A percentile compares a stretch with the other conserved stretches of the same genome.
These are phyloP conservation scores for Populus simonii DNA, from an alignment of 345 rosid genomes.

Conservation along the genomic window DNA sequence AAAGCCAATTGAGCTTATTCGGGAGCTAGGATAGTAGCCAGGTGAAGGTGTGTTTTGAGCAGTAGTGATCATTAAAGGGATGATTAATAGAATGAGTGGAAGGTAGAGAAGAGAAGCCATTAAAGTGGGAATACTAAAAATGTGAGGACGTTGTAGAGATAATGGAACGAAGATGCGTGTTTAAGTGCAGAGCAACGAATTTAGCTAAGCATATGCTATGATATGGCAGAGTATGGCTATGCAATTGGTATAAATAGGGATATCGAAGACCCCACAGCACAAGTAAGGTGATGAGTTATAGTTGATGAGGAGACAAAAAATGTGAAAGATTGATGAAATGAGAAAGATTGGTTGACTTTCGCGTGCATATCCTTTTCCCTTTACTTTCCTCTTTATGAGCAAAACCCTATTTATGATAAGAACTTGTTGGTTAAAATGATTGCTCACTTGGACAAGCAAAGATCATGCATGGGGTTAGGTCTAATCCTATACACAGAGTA, in stretches of 20 bases:
- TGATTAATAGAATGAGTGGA: conserved; percentile 18
- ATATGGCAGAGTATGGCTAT: conserved; percentile 20
- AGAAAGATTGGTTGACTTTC: conserved; percentile 9
- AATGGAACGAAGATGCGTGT: background rate
- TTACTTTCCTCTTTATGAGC: background rate
- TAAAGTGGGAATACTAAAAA: conserved; percentile 1
- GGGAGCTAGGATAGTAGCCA: conserved; percentile 73
- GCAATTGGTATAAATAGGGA: conserved; percentile 42
- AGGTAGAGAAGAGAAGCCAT: conserved; percentile 43
- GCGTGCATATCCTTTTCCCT: background rate
- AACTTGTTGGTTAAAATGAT: conserved; percentile 9
- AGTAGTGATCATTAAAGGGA: conserved; percentile 12
- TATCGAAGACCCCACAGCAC: conserved; percentile 21
- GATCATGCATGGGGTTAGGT: background rate
- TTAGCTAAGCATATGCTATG: background rate
- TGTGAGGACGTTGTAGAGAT: background rate
- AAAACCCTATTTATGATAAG: background rate
- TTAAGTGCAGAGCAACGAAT: conserved; percentile 12
- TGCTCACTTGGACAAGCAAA: conserved; percentile 23
- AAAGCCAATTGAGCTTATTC: conserved; percentile 43
- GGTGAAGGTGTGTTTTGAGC: conserved; percentile 74
- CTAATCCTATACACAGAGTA: background rate
- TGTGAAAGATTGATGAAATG: conserved; percentile 9
- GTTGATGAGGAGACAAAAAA: conserved; percentile 38
- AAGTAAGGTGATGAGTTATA: conserved; percentile 35